A percentile compares a stretch with the other conserved stretches of the same genome.
Evolutionary conservation across 2,329 filamentous ascomycete species (phyloP).

Genomic region (Aphanoascus verrucosus): DNA sequence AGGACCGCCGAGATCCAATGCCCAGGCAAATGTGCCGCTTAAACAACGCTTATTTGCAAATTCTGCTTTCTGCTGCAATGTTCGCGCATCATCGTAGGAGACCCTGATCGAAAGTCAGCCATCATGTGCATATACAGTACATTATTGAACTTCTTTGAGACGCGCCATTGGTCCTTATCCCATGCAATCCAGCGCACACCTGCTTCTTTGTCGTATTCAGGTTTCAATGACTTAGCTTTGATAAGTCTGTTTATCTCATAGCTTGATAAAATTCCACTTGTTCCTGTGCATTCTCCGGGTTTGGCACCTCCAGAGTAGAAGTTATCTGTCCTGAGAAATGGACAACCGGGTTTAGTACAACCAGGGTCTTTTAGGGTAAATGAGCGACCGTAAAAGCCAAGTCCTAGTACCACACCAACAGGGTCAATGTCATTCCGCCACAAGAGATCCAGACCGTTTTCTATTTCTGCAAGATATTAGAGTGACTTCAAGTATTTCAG

Average conservation of each 20-base stretch:
- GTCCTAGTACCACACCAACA: constrained; percentile 27
- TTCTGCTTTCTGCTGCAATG: neutral
- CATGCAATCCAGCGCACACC: constrained; percentile 9
- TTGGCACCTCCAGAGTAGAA: constrained; percentile 14
- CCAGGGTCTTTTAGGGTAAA: constrained; percentile 27
- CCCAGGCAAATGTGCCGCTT: constrained; percentile 20
- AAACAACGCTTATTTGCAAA: constrained; percentile 26
- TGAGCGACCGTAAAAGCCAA: constrained; percentile 41
- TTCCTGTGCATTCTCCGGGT: constrained; percentile 23
- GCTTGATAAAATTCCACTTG: constrained; percentile 20
- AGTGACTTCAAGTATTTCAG: no score
- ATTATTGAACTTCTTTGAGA: no score
- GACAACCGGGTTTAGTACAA: constrained; percentile 20
- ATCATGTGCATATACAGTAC: neutral
- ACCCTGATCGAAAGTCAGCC: neutral
- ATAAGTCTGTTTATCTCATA: constrained; percentile 27
- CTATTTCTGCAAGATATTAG: neutral
- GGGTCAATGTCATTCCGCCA: constrained; percentile 23
- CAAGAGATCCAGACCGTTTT: constrained; percentile 19
- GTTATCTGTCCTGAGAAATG: constrained; percentile 13
- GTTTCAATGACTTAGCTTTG: neutral
- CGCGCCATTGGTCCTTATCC: constrained; percentile 6
- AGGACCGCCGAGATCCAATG: constrained; percentile 11
- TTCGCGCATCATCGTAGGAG: constrained; percentile 14
- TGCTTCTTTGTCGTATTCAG: constrained; percentile 4